These are phyloP conservation scores for Aspergillus sojae DNA, from an alignment of 2,329 filamentous ascomycete species.

Conservation along the genomic window DNA sequence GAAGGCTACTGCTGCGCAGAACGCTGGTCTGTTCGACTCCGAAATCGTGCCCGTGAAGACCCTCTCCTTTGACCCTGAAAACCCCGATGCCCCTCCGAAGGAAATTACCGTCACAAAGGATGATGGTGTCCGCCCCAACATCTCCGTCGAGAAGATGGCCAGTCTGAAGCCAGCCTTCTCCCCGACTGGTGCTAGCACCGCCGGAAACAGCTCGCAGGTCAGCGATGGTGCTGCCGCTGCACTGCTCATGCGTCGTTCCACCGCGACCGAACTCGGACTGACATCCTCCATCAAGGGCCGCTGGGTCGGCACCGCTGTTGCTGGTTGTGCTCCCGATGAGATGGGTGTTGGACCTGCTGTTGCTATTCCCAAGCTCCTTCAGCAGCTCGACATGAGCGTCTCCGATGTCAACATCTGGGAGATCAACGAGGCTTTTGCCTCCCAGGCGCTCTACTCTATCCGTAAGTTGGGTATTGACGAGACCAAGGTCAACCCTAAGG, in stretches of 20 bases:
- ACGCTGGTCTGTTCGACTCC: constrained; percentile 68
- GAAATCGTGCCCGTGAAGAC: constrained; percentile 84
- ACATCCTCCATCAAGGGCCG: constrained; percentile 72
- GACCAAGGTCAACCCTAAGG: constrained; percentile 83
- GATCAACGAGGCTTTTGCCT: constrained; percentile 81
- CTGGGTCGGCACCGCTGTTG: constrained; percentile 75
- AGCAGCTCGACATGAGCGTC: constrained; percentile 65
- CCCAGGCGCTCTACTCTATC: constrained; percentile 69
- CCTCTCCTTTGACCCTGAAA: constrained; percentile 63
- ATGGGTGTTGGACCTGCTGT: constrained; percentile 91
- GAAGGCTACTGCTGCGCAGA: constrained; percentile 71
- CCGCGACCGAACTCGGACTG: constrained; percentile 73
- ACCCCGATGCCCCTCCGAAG: constrained; percentile 58
- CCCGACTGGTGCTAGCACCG: constrained; percentile 73
- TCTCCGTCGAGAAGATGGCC: constrained; percentile 69
- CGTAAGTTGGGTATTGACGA: constrained; percentile 62
- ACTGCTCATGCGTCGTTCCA: constrained; percentile 81
- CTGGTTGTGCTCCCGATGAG: constrained; percentile 83
- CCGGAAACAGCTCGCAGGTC: constrained; percentile 83
- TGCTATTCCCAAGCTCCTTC: constrained; percentile 81
- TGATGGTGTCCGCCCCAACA: constrained; percentile 76
- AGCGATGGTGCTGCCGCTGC: constrained; percentile 85
- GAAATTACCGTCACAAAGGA: constrained; percentile 74
- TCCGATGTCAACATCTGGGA: constrained; percentile 84
- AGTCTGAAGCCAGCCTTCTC: constrained; percentile 86